Evolutionary conservation across 768 basidiomycete species (phyloP), one percentile per base, ranked within the genome.

Genomic region (Obba rivulosa): DNA sequence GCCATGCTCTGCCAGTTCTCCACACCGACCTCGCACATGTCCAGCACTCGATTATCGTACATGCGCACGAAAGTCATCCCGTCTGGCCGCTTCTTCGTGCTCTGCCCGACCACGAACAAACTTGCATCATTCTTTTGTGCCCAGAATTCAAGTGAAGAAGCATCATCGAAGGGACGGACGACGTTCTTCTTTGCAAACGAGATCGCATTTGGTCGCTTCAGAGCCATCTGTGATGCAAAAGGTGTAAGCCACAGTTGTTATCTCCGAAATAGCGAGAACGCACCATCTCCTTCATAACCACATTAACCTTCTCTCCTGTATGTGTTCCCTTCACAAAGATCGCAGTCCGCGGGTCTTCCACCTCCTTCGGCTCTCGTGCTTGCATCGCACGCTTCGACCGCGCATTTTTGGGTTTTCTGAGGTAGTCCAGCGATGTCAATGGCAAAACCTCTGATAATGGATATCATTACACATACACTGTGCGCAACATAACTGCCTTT

Each of bases 1-100:
- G 74, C 58, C 86, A 98, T 94, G 54, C 80, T 75, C 44, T 79
- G 75, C 61, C 83, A 92, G 38, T 71, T 77, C 45, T 92, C 89
- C 22, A 98, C 83, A 1, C 95, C 93, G 8, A 96, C 69, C 69
- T 98, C 96, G 49, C 92, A 79, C 91, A 97, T 95, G 66, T 99
- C 96, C 59, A 98, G 70, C 31, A 97, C 79, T 60, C 80, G 73
- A 36, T 81, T 77, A 54, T 96, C 87, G 55, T 83, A 98, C 78
- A 85, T 93, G 47, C 96, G 72, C 5, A 83, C 87, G 59, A 97
- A 80, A 0, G 86, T 81, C 52, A 99, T 66, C 21, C 87, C 84
- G 57, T 97, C 76, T 8, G 95, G 96, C 44, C 93, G 74, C 64
- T 99, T 99, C 69, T 99, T 99, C 22, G 85, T 90, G 59, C 85